phyloP scores from a whole-genome alignment of 2,329 filamentous ascomycete species.

The Plectosphaerella plurivora region DNA sequence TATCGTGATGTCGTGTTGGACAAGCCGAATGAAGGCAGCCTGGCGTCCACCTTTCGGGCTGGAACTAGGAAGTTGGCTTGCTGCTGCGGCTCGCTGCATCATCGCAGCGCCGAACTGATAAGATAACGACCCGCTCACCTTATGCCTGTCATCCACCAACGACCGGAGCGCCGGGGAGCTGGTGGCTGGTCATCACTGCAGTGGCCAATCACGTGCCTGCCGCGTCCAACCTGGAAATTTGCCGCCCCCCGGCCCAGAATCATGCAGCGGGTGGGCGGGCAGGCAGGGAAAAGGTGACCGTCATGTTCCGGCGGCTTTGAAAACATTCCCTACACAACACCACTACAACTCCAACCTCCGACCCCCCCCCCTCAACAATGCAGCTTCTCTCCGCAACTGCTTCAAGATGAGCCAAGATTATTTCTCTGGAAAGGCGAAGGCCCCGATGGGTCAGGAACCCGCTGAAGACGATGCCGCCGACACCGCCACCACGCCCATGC shows the following conservation, averaged over 20 bases:
- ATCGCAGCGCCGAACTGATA: no score
- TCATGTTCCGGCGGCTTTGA: conserved; percentile 2
- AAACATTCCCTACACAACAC: conserved; percentile 11
- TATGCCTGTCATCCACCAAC: no score
- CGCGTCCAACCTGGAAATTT: conserved; percentile 1
- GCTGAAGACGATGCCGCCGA: conserved; percentile 21
- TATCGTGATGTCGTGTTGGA: no score
- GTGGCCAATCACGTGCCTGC: conserved; percentile 6
- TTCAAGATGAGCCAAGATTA: conserved; percentile 58
- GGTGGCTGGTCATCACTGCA: neutral
- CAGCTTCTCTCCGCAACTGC: conserved; percentile 18
- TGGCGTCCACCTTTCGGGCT: neutral
- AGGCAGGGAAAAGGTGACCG: conserved; percentile 3
- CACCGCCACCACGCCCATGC: conserved; percentile 16
- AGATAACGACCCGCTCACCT: no score
- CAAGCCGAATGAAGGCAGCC: no score
- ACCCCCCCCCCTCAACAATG: conserved; percentile 24
- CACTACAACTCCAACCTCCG: conserved; percentile 7
- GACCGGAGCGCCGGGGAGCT: no score
- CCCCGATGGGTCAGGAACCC: conserved; percentile 26
- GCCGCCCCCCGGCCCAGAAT: conserved; percentile 3
- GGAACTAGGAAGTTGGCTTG: conserved; percentile 1
- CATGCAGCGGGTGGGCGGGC: conserved; percentile 2
- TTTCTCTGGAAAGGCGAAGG: conserved; percentile 50
- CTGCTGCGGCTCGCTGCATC: no score